Evolutionary conservation across 2,329 filamentous ascomycete genomes (phyloP), one percentile per base, ranked within the genome.

Genomic region (Stachybotrys echinatus): DNA sequence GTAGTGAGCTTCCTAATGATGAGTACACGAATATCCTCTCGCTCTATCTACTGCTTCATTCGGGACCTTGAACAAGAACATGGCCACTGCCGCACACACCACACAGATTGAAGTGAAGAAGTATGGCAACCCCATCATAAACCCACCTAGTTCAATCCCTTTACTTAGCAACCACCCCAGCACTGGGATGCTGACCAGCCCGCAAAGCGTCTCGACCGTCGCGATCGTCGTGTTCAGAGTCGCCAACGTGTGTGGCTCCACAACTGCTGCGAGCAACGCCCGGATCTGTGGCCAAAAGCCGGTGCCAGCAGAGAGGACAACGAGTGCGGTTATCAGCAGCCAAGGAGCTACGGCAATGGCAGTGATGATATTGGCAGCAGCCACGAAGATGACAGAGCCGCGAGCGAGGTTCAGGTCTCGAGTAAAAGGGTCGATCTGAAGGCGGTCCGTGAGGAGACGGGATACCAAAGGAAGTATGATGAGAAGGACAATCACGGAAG

Each of bases 241-340:
- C 20, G 76, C 79, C 12, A 81, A 68, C 5, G 80, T 74, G 51
- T 79, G 72, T 19, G 73, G 69, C 54, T 79, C 76, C 12, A 83
- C 75, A 12, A 82, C 58, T 8, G 71, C 69, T 42, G 75, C 80
- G n/a, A 81, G 60, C 6, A 83, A 61, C 3, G 73, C 75, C 31
- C 80, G 70, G 18, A 75, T 59, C 2, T 79, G 58, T 0, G 73
- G 56, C 0, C 57, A 47, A 42, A 74, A 69, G 5, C 78, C 77
- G 14, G 57, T 56, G 0, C 80, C 78, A 1, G 77, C 52, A 4
- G 72, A 72, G 14, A 71, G 68, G 12, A 77, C 61, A 18, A 76
- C 59, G 27, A 82, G 68, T 2, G 73, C 72, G n/a, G 55, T 12
- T 3, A 72, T 45, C 6, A 74, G 63, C 1, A 73, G 43, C 54